These are phyloP conservation scores for Cutaneotrichosporon dermatis DNA, from an alignment of 1,284 basidiomycete genomes.

Conservation along the genomic window DNA sequence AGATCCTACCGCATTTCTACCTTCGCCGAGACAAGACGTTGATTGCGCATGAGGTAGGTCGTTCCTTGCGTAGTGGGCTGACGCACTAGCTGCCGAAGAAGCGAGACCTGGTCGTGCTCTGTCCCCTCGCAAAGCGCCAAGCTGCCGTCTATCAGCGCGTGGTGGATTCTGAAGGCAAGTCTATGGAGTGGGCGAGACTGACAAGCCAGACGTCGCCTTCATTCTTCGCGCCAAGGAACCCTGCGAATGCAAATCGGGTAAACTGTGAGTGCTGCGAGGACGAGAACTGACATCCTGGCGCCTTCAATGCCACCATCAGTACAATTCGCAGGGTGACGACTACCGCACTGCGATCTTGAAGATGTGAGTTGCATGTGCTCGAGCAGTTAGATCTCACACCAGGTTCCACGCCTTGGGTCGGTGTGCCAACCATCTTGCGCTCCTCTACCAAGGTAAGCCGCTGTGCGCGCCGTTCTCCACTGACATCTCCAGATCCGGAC, in stretches of 20 bases:
- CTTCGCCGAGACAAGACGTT: slow-evolving; percentile 51
- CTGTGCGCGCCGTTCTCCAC: not conserved
- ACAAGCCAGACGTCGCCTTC: slow-evolving; percentile 43
- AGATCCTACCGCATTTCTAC: slow-evolving; percentile 51
- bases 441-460: slow-evolving; percentile 39
- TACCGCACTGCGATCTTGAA: slow-evolving; percentile 29
- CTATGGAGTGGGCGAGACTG: not conserved
- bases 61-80: not conserved
- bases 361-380: too few relatives aligned
- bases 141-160: slow-evolving; percentile 47
- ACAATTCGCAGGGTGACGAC: slow-evolving; percentile 28
- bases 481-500: slow-evolving; percentile 22
- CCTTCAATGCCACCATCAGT: slow-evolving; percentile 23
- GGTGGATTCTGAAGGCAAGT: slow-evolving; percentile 40
- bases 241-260: slow-evolving; percentile 44
- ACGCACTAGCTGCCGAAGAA: slow-evolving; percentile 51
- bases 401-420: slow-evolving; percentile 42
- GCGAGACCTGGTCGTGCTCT: slow-evolving; percentile 52
- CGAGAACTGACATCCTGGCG: slow-evolving; percentile 32
- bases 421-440: slow-evolving; percentile 44
- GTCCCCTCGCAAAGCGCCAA: slow-evolving; percentile 50
- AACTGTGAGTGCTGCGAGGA: too few relatives aligned
- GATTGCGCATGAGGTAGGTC: slow-evolving; percentile 45
- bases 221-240: slow-evolving; percentile 48
- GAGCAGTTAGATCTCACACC: too few relatives aligned